Percentiles rank a stretch among this genome's conserved stretches.
phyloP scores from a whole-genome alignment of 1,284 basidiomycete species.

The Ganoderma sp. region DNA sequence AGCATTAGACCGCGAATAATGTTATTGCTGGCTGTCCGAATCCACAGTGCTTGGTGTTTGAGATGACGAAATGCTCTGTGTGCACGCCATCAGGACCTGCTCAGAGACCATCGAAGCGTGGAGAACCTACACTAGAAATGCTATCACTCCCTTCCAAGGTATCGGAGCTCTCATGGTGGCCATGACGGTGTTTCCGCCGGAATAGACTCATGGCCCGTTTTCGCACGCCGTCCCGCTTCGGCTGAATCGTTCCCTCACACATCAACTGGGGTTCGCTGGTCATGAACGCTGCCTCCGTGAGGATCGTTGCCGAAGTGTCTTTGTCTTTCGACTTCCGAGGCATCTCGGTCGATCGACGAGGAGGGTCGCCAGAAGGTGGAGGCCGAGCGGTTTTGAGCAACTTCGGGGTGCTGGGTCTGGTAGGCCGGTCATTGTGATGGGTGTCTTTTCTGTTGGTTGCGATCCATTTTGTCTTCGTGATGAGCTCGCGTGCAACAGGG shows the following conservation, averaged over 20 bases:
- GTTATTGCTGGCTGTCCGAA: slow-evolving; percentile 9
- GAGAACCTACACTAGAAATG: slow-evolving; percentile 16
- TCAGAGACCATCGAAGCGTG: no score
- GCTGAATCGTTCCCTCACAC: slow-evolving; percentile 22
- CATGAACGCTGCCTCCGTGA: slow-evolving; percentile 26
- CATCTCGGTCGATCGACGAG: slow-evolving; percentile 2
- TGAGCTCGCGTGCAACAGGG: slow-evolving; percentile 74
- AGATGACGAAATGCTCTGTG: slow-evolving; percentile 19
- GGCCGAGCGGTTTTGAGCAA: slow-evolving; percentile 23
- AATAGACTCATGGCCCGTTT: slow-evolving; percentile 51
- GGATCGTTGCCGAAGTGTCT: slow-evolving; percentile 6
- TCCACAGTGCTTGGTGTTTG: slow-evolving; percentile 6
- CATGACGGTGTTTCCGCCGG: slow-evolving; percentile 36
- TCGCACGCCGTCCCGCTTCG: slow-evolving; percentile 24
- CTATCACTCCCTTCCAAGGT: slow-evolving; percentile 16
- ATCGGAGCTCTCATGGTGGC: slow-evolving; percentile 19
- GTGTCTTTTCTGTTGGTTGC: slow-evolving; percentile 50
- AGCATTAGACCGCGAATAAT: background rate
- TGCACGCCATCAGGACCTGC: background rate
- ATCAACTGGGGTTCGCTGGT: slow-evolving; percentile 33
- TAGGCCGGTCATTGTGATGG: slow-evolving; percentile 27
- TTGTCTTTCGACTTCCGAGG: slow-evolving; percentile 20
- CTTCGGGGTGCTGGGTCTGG: slow-evolving; percentile 29
- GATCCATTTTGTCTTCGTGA: slow-evolving; percentile 77
- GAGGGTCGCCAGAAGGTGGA: background rate